Evolutionary conservation across 129 eudicot genomes (phyloP), one percentile per base, ranked within the genome.

Genomic region (Pulicaria dysenterica): DNA sequence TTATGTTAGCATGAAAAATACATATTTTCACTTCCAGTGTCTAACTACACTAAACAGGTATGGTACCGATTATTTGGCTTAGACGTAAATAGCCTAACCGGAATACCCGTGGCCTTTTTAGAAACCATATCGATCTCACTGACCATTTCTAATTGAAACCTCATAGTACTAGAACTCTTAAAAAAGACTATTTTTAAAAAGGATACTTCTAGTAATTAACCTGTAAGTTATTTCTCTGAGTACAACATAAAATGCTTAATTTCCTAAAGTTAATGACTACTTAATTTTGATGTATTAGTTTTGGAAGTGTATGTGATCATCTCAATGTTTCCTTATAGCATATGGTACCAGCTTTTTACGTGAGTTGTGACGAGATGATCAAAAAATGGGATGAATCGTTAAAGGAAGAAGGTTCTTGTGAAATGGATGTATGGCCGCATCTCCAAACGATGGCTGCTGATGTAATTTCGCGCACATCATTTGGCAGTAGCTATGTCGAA

Each of bases 371-470:
- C 6, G 72, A 47, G 24, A 67, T 67, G 72, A n/a, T 67, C 8
- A 67, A 48, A 6, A 67, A 34, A 67, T 67, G 72, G 72, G 72
- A 67, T 47, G 72, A 48, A 48, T 34, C 6, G 3, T 48, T 67
- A 3, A 49, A 34, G 43, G 72, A 48, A 31, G 46, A 48, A 36
- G 34, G 7, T 8, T 34, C 72, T n/a, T 48, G 58, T 48, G 59
- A 67, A 49, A 34, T 67, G 8, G 72, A 67, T 15, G 59, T 46
- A 0, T 67, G 72, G 72, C 72, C 72, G 36, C 58, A 67, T 67
- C 58, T 67, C 19, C 72, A 67, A 31, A 12, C 46, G n/a, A 24
- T 67, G 42, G 39, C 45, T 7, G n/a, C 43, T 34, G 59, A 67
- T 5, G 58, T 67, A 34, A 67, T 67, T 34, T 67, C 72, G 6